Evolutionary conservation across 768 basidiomycete species (phyloP).

Genomic region (Multifurca ochricompacta): DNA sequence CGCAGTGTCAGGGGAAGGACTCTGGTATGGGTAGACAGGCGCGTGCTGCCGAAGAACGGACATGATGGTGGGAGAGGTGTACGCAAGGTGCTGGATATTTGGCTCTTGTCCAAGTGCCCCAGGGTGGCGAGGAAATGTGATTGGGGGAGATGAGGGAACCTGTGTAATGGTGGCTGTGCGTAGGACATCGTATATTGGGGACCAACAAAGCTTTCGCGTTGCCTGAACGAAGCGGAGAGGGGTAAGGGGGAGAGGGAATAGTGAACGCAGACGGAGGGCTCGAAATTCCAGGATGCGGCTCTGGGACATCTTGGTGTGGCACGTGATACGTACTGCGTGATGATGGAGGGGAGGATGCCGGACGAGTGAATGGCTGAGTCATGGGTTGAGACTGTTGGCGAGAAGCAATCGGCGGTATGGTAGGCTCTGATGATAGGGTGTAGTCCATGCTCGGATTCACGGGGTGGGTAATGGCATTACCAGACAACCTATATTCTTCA

Average conservation of each 20-base stretch:
- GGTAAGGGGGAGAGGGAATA: conserved; percentile 21
- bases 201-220: conserved; percentile 1
- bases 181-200: conserved; percentile 3
- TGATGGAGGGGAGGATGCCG: conserved; percentile 17
- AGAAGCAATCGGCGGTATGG: not conserved
- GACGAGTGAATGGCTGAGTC: not conserved
- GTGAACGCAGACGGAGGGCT: conserved; percentile 1
- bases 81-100: conserved; percentile 17
- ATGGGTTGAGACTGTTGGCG: not conserved
- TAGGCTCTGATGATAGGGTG: not conserved
- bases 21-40: conserved; percentile 34
- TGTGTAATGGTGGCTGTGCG: not conserved
- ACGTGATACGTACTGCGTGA: not conserved
- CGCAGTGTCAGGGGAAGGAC: conserved; percentile 29
- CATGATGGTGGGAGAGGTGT: conserved; percentile 24
- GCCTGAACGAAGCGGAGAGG: conserved; percentile 19
- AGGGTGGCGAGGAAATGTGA: conserved; percentile 5
- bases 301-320: not conserved
- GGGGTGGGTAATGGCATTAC: not conserved
- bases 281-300: not conserved
- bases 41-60: conserved; percentile 33
- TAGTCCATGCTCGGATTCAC: conserved; percentile 6
- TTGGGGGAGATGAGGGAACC: conserved; percentile 4
- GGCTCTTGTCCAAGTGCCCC: conserved; percentile 5
- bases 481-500: conserved; percentile 3